Evolutionary conservation across 345 rosid genomes (phyloP), one percentile per base, ranked within the genome.

Genomic region (Populus simonii): DNA sequence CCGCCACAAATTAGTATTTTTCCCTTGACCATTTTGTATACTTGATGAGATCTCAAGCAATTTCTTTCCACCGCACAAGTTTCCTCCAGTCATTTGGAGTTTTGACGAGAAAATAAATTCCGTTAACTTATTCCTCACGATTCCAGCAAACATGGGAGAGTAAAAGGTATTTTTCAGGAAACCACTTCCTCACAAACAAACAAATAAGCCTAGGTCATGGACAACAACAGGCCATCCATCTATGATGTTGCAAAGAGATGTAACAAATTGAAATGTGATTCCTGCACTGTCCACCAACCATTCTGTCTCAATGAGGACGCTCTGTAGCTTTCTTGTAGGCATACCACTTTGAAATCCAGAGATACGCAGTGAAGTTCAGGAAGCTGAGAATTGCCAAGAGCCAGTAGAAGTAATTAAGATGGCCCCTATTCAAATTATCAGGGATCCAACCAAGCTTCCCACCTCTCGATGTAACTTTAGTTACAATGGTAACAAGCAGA

Each of bases 321-420:
- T 76, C 74, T 2, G 73, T 55, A 3, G 81, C 78, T 79, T 90
- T 93, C 92, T 94, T 94, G 94, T 92, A 94, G 45, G 89, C 90
- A 69, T 85, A 93, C 83, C 92, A 80, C 72, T 83, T 92, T 0
- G 98, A 85, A 23, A 95, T 90, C 89, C 88, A 88, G 6, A 95
- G 86, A 78, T 90, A 93, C 7, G 87, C 88, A 8, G 87, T 0
- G 82, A 95, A 95, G 76, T 93, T 95, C n/a, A 93, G 39, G 67
- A 91, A 51, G 72, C 98, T 93, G 73, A 93, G 88, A 72, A 84
- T 61, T 1, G 97, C 90, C 36, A 94, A 75, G 15, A 94, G 87
- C 98, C 98, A 93, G 78, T 89, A 93, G 86, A 88, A 95, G 84
- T 93, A 88, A 80, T 95, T 96, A 70, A 95, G 96, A 84, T 93